Percentiles rank a stretch among this genome's conserved stretches.
phyloP scores from a whole-genome alignment of 805 yeast genomes.

The Kluyveromyces wickerhamii region DNA sequence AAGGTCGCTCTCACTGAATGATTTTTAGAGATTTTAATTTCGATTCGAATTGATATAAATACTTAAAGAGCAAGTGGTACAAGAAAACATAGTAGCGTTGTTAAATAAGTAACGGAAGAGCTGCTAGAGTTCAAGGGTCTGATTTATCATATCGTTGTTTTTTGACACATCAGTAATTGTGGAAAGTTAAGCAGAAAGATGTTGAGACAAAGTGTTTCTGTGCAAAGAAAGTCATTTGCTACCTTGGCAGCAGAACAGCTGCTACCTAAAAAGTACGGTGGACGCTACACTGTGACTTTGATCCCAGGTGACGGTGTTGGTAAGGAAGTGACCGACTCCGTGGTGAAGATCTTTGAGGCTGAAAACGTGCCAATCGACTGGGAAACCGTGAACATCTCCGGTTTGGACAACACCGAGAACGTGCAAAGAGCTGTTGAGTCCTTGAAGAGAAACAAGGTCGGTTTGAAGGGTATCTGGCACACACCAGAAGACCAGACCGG shows the following conservation, averaged over 20 bases:
- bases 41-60: too few relatives aligned
- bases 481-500: conserved; percentile 75
- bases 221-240: conserved; percentile 37
- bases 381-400: conserved; percentile 73
- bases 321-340: conserved; percentile 90
- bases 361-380: conserved; percentile 90
- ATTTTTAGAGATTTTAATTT: too few relatives aligned
- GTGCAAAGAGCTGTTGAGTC: conserved; percentile 84
- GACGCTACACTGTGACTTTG: conserved; percentile 86
- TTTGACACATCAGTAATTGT: too few relatives aligned
- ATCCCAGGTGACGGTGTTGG: conserved; percentile 99
- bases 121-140: too few relatives aligned
- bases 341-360: conserved; percentile 77
- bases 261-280: conserved; percentile 89
- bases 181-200: conserved; percentile 17
- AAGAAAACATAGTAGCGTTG: too few relatives aligned
- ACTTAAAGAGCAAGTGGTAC: too few relatives aligned
- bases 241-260: conserved; percentile 52
- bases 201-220: conserved; percentile 26
- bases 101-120: too few relatives aligned
- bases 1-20: too few relatives aligned
- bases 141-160: too few relatives aligned
- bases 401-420: conserved; percentile 45
- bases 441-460: conserved; percentile 91
- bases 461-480: conserved; percentile 91